Evolutionary conservation across 176 grass and related monocot species (phyloP).

Genomic region (Phoenix roebelenii): DNA sequence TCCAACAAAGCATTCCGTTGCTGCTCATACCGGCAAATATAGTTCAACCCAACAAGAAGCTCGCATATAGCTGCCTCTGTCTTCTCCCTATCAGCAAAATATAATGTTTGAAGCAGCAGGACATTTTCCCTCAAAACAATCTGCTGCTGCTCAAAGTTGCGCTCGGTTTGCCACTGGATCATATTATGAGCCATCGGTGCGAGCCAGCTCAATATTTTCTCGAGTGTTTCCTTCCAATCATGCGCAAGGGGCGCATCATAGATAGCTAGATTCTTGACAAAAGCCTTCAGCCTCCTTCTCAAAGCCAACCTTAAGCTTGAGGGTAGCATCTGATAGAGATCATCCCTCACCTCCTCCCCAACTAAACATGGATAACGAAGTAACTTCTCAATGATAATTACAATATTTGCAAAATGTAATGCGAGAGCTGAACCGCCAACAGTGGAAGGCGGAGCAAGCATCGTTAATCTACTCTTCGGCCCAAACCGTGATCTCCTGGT

Average conservation of each 20-base stretch:
- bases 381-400: slow-evolving; percentile 91
- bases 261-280: slow-evolving; percentile 56
- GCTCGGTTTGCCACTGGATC: slow-evolving; percentile 82
- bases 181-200: slow-evolving; percentile 81
- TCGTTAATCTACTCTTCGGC: slow-evolving; percentile 63
- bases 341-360: slow-evolving; percentile 82
- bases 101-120: slow-evolving; percentile 66
- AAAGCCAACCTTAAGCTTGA: slow-evolving; percentile 44
- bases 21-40: slow-evolving; percentile 94
- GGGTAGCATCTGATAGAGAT: slow-evolving; percentile 92
- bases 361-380: slow-evolving; percentile 83
- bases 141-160: slow-evolving; percentile 93
- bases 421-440: slow-evolving; percentile 74
- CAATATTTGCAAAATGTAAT: slow-evolving; percentile 73
- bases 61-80: slow-evolving; percentile 76
- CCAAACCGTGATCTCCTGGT: slow-evolving; percentile 34
- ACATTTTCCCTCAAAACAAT: slow-evolving; percentile 56
- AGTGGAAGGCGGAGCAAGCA: slow-evolving; percentile 50
- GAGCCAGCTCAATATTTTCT: slow-evolving; percentile 73
- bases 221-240: slow-evolving; percentile 76
- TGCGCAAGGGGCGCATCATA: slow-evolving; percentile 91
- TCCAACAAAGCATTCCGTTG: slow-evolving; percentile 90
- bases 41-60: slow-evolving; percentile 75
- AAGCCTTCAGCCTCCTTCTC: slow-evolving; percentile 45
- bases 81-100: slow-evolving; percentile 74